Base-by-base conservation (phyloP, 306 rosid species). In the Cucumis melo region DNA sequence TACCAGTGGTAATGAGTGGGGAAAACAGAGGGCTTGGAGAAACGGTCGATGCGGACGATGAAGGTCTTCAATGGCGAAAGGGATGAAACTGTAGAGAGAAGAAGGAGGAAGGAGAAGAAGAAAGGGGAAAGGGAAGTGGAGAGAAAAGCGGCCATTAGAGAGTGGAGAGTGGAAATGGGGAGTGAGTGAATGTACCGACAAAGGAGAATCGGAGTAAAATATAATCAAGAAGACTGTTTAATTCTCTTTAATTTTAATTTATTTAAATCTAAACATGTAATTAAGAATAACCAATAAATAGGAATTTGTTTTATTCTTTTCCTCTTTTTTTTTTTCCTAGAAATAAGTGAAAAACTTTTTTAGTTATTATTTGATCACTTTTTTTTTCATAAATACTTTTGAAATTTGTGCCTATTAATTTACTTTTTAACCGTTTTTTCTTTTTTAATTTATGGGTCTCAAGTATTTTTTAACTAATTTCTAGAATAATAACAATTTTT, bases 1-100 rank as follows among this genome's bases (percentile, higher is more conserved):
- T 93, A 93, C 97, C 98, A 93, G 88, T 88, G 85, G 75, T 82
- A 86, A 42, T 89, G 97, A 16, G 98, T 87, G 0, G 92, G 96
- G 76, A 91, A 91, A 27, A 91, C 59, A 0, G 98, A 87, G 4
- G 98, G 98, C 62, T 93, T 93, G 3, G 93, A 75, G 54, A 81
- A 44, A 0, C 86, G 74, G 70, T 93, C 83, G 1, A 93, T 80
- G 7, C 93, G 88, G 34, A 91, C 64, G 78, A 93, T 89, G 90
- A 88, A 93, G 63, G 98, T 88, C 59, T 86, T 87, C 13, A 80
- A 34, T 9, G 82, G 8, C 32, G 64, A 68, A 32, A 77, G 32
- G 8, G 81, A 4, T 13, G 79, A 70, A 56, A 80, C 56, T 50
- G 77, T 53, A 1, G 36, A 5, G 51, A 59, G 62, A 44, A 46